These are phyloP conservation scores for Volutella citrinella DNA, from an alignment of 2,329 filamentous ascomycete genomes.

Conservation along the genomic window DNA sequence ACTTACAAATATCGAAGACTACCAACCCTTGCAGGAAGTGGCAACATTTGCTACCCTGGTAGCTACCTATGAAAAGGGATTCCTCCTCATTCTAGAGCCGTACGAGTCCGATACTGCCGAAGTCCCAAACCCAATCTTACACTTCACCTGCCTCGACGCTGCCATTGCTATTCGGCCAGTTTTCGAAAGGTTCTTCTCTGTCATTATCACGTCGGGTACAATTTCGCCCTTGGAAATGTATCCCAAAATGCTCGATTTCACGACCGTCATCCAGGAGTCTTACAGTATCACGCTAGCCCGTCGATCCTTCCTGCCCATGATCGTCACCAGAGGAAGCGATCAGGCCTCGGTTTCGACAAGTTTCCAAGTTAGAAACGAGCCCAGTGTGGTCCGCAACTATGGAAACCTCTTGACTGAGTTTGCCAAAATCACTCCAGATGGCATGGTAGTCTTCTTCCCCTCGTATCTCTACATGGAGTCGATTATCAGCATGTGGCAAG, in stretches of 20 bases:
- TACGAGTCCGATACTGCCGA: slow-evolving; percentile 95
- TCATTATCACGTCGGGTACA: slow-evolving; percentile 97
- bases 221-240: slow-evolving; percentile 98
- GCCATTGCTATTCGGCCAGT: slow-evolving; percentile 98
- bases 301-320: slow-evolving; percentile 95
- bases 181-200: slow-evolving; percentile 94
- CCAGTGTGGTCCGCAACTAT: slow-evolving; percentile 95
- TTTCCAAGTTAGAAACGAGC: slow-evolving; percentile 94
- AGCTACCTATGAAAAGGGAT: slow-evolving; percentile 95
- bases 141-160: slow-evolving; percentile 94
- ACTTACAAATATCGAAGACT: slow-evolving; percentile 96
- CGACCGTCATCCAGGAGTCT: slow-evolving; percentile 90
- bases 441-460: slow-evolving; percentile 98
- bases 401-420: slow-evolving; percentile 93
- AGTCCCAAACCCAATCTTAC: slow-evolving; percentile 93
- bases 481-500: slow-evolving; percentile 99
- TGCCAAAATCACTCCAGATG: slow-evolving; percentile 91
- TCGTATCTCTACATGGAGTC: slow-evolving; percentile 99
- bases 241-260: slow-evolving; percentile 95
- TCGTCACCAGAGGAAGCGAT: slow-evolving; percentile 91
- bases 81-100: slow-evolving; percentile 92
- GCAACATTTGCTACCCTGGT: slow-evolving; percentile 96
- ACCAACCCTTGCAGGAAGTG: slow-evolving; percentile 93
- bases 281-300: slow-evolving; percentile 95
- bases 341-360: slow-evolving; percentile 90